Conservation (phyloP, 352 stramenopile genomes). For the Phytophthora sojae region DNA sequence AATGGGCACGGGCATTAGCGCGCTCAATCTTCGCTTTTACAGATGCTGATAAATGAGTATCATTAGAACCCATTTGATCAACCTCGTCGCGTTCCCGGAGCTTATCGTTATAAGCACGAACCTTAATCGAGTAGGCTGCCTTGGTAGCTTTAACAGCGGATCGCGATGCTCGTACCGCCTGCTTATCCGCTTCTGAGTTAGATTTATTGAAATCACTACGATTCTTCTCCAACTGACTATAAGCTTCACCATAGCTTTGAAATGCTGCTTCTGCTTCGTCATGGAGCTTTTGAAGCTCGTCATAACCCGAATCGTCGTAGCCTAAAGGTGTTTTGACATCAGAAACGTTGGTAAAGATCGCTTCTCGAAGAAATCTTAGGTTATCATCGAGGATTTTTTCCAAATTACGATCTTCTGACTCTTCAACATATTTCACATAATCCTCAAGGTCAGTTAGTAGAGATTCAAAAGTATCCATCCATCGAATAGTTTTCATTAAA, state of each 20-base stretch:
- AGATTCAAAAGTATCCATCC: conserved; percentile 5
- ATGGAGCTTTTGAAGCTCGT: background rate
- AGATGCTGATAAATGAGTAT: background rate
- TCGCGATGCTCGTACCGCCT: background rate
- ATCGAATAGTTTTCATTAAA: conserved; percentile 11
- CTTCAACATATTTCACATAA: background rate
- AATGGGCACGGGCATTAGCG: background rate
- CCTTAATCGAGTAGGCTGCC: background rate
- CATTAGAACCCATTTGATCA: background rate
- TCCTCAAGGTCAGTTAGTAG: background rate
- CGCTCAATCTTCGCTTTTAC: background rate
- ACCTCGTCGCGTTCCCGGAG: background rate
- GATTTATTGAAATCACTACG: background rate
- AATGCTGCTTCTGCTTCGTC: background rate
- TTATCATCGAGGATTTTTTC: background rate
- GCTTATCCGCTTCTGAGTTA: background rate
- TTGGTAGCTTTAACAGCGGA: background rate
- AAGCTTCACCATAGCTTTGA: background rate
- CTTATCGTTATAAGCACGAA: background rate
- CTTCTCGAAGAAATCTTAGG: background rate
- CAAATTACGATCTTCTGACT: background rate
- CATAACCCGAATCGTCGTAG: background rate
- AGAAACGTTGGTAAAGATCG: background rate
- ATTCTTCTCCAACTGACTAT: background rate
- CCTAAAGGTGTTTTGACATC: background rate